phyloP scores from a whole-genome alignment of 352 stramenopile species.

The Globisporangium okanoganense region DNA sequence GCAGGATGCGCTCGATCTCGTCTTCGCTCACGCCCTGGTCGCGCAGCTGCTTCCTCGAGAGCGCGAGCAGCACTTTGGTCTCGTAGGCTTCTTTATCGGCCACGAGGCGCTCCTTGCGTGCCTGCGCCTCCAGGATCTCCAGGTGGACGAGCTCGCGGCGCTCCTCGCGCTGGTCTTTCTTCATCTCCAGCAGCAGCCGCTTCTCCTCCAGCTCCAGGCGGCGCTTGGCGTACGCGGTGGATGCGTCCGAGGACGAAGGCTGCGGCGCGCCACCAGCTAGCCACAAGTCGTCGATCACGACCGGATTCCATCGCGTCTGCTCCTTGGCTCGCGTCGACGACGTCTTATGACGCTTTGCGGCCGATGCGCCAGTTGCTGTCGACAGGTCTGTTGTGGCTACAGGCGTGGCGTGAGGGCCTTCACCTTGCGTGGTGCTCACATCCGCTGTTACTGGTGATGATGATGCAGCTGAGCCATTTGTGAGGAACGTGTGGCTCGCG shows the following conservation, averaged over 20 bases:
- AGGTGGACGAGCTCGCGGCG: conserved; percentile 34
- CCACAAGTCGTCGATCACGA: conserved; percentile 25
- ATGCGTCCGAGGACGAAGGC: conserved; percentile 1
- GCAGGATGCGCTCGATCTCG: conserved; percentile 55
- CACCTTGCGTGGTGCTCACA: conserved; percentile 2
- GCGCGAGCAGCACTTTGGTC: conserved; percentile 36
- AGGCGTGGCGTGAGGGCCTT: neutral
- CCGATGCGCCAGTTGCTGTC: conserved; percentile 3
- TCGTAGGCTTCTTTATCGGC: conserved; percentile 46
- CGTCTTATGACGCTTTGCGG: conserved; percentile 25
- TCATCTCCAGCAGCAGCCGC: conserved; percentile 44
- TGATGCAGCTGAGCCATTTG: neutral
- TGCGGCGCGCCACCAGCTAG: conserved; percentile 8
- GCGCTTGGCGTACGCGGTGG: conserved; percentile 22
- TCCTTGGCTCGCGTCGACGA: neutral
- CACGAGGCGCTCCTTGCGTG: conserved; percentile 29
- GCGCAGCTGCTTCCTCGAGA: conserved; percentile 49
- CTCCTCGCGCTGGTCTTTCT: conserved; percentile 36
- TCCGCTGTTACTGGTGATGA: neutral
- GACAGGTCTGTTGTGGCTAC: neutral
- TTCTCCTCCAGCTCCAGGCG: conserved; percentile 61
- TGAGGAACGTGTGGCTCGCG: neutral
- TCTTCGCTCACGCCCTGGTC: conserved; percentile 42
- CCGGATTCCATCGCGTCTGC: conserved; percentile 3
- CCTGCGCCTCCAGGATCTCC: conserved; percentile 43